Evolutionary conservation across 2,329 filamentous ascomycete genomes (phyloP), one percentile per base, ranked within the genome.

Genomic region (Monosporascus sp.): DNA sequence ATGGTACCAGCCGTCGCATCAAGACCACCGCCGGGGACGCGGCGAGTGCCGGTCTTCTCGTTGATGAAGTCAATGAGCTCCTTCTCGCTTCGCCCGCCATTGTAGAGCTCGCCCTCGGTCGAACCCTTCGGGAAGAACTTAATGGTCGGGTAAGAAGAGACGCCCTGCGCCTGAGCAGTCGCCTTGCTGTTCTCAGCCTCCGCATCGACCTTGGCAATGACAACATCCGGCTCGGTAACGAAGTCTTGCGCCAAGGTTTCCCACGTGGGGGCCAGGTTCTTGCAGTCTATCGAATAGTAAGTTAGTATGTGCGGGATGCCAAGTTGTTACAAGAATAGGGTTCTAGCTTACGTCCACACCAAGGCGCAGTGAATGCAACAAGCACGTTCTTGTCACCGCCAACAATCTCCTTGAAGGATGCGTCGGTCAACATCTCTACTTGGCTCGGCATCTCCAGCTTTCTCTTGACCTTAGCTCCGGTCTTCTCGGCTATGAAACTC

Each of bases 311-410:
- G 31, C 31, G 31, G 25, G n/a, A 48, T 14, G 50, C 62, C 5
- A 14, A 34, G 31, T 11, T 34, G 31, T 14, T 34, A 11, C 36
- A 41, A 22, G 41, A 44, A 44, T 8, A 46, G 24, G 7, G 18
- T 17, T 25, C 14, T 61, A 61, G 88, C 91, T 74, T 83, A 97
- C 94, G 93, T 72, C 93, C 93, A 74, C 94, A 99, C 94, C 93
- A 97, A 50, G 94, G 92, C 50, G 94, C 93, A 62, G 95, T 99
- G 73, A 99, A 99, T 46, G 95, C 92, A 69, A 99, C 92, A 51
- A 99, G 73, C 20, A 96, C 90, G 72, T 95, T 80, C 81, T 96
- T 91, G 58, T 96, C 89, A 49, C 84, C 79, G 58, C 93, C 93
- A 75, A 97, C 78, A 54, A 82, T 77, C 68, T 85, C 76, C 72